Base-by-base conservation (phyloP, 225 moss, liverwort and hornwort genomes). In the Climacium dendroides region DNA sequence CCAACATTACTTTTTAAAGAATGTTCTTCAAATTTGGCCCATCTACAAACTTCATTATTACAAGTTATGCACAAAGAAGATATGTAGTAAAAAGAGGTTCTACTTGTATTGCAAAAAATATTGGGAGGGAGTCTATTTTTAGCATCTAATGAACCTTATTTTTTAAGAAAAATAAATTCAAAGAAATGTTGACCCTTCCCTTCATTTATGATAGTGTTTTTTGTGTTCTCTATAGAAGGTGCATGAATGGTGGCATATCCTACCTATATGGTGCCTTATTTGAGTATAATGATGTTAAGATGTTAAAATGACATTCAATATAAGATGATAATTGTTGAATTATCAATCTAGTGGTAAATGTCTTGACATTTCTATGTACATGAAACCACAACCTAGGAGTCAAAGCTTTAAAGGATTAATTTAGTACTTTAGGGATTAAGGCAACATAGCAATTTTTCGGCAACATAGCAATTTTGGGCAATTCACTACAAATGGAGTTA, bases 141-240 rank as follows among this genome's bases (percentile, higher is more conserved):
- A n/a, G 37, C 1, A 67, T 67, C 5, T 13, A 22, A 67, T 37
- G 4, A 37, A 67, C 1, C 22, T 37, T 13, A 23, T 37, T n/a
- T 37, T n/a, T 66, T 0, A 11, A n/a, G 19, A 35, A 19, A 35
- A 35, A 35, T 30, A 20, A 10, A 10, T 37, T 37, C 9, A 10
- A 1, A 37, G 4, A 67, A 4, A 5, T 67, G 17, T 16, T 7
- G 8, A 32, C 1, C 17, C 1, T n/a, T 22, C 2, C 4, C 1
- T 20, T 22, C 6, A n/a, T n/a, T n/a, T n/a, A 66, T 20, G 4
- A 22, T n/a, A 66, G 66, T n/a, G 2, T 11, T n/a, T 22, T 58
- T 59, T 64, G 6, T 66, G n/a, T 66, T 66, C 2, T 19, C 20
- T 1, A 11, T 11, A 20, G n/a, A 20, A 66, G 9, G 19, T 35